phyloP scores from a whole-genome alignment of 805 yeast species.

The Metschnikowia colocasiae region DNA sequence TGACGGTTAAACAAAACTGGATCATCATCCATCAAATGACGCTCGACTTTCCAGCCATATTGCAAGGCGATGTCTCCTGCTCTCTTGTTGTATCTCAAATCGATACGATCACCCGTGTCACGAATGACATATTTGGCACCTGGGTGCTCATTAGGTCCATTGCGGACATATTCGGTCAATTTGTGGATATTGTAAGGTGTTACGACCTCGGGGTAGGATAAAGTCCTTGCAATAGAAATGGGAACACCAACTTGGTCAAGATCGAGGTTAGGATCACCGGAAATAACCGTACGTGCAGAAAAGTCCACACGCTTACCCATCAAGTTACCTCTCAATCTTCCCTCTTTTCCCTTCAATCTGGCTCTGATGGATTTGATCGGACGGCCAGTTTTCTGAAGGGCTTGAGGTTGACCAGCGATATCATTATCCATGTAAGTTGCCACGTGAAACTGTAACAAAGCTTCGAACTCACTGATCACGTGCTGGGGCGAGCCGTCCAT shows the following conservation, averaged over 20 bases:
- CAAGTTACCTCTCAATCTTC: slow-evolving; percentile 95
- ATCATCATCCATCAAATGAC: slow-evolving; percentile 96
- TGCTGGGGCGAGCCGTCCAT: slow-evolving; percentile 99
- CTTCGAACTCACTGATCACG: slow-evolving; percentile 93
- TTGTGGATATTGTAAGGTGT: slow-evolving; percentile 96
- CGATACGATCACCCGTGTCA: slow-evolving; percentile 98
- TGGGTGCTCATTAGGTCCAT: slow-evolving; percentile 99
- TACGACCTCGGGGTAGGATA: slow-evolving; percentile 95
- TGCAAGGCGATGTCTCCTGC: slow-evolving; percentile 98
- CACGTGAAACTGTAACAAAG: slow-evolving; percentile 92
- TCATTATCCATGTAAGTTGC: slow-evolving; percentile 99
- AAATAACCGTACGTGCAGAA: slow-evolving; percentile 98
- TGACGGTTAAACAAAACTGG: slow-evolving; percentile 98
- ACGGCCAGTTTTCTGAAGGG: slow-evolving; percentile 96
- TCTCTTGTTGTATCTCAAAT: slow-evolving; percentile 91
- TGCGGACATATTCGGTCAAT: slow-evolving; percentile 87
- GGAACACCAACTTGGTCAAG: slow-evolving; percentile 99
- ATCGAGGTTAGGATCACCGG: slow-evolving; percentile 98
- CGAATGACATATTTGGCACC: slow-evolving; percentile 98
- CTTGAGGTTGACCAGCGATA: slow-evolving; percentile 99
- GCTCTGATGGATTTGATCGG: slow-evolving; percentile 98
- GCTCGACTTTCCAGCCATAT: slow-evolving; percentile 98
- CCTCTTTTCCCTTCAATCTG: slow-evolving; percentile 99
- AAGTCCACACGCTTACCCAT: slow-evolving; percentile 99
- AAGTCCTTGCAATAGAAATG: slow-evolving; percentile 88